Conservation (phyloP, 2,329 filamentous ascomycete genomes). For the Lithohypha guttulata region DNA sequence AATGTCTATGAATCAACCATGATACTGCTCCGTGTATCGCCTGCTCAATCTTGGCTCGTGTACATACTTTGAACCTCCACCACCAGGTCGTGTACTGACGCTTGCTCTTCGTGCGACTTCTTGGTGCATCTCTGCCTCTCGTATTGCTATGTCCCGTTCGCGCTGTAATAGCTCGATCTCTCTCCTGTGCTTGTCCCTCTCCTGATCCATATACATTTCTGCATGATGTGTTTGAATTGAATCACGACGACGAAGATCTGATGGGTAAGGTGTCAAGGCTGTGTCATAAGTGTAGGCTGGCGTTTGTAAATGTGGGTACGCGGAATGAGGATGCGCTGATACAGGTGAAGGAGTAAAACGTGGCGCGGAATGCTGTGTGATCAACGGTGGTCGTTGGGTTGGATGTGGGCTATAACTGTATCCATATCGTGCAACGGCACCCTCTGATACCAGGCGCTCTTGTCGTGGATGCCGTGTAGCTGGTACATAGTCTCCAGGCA, state of each 20-base stretch:
- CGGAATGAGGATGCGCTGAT: neutral
- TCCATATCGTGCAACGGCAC: constrained; percentile 2
- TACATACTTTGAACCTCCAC: neutral
- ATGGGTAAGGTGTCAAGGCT: constrained; percentile 1
- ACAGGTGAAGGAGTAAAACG: neutral
- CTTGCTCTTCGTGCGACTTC: constrained; percentile 5
- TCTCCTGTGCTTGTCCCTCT: constrained; percentile 1
- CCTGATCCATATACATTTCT: constrained; percentile 5
- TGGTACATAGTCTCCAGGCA: neutral
- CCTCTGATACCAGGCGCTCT: constrained; percentile 5
- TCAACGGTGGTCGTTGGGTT: neutral
- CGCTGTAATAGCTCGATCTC: constrained; percentile 6
- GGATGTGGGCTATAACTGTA: neutral
- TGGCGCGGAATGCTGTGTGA: constrained; percentile 4
- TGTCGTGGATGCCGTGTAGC: neutral
- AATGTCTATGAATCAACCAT: neutral
- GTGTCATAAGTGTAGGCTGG: neutral
- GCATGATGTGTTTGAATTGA: neutral
- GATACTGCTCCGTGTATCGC: constrained; percentile 5
- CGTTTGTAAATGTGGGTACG: neutral
- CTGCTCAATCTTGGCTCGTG: constrained; percentile 4
- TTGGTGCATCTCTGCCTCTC: constrained; percentile 7
- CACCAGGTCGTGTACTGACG: neutral
- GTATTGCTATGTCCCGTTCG: constrained; percentile 2
- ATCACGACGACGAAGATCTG: neutral